Percentiles rank a stretch among this genome's conserved stretches.
Conservation (phyloP, 768 basidiomycete genomes). For the Russula sp. region DNA sequence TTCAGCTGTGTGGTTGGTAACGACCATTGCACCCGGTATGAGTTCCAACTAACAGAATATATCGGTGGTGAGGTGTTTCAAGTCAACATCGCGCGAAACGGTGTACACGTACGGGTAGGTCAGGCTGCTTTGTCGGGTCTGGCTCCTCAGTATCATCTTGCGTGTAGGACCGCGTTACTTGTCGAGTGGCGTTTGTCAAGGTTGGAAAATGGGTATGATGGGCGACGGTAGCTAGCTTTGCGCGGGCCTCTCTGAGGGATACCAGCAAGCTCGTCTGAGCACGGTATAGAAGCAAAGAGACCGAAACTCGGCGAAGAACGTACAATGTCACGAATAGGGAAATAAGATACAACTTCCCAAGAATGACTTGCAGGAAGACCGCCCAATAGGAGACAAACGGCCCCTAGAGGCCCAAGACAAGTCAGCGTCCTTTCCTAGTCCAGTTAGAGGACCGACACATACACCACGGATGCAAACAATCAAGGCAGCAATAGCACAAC, state of each 20-base stretch:
- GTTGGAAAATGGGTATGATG: conserved; percentile 12
- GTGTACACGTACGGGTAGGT: neutral
- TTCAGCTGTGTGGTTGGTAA: neutral
- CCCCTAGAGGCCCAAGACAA: conserved; percentile 1
- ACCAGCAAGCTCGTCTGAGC: neutral
- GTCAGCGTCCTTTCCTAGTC: neutral
- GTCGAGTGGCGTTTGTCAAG: neutral
- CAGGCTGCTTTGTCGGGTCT: neutral
- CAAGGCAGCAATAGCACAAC: conserved; percentile 27
- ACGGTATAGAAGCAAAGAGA: neutral
- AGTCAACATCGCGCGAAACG: neutral
- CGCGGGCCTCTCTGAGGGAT: conserved; percentile 13
- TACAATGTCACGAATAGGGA: conserved; percentile 30
- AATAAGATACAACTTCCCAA: conserved; percentile 31
- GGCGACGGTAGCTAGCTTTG: neutral
- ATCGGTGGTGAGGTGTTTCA: neutral
- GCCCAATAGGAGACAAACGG: conserved; percentile 26
- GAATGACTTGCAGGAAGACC: conserved; percentile 27
- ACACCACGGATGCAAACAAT: conserved; percentile 19
- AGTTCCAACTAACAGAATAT: neutral
- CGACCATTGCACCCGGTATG: neutral
- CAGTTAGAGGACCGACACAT: neutral
- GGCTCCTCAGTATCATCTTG: neutral
- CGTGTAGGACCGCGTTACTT: neutral
- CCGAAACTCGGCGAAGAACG: neutral